Evolutionary conservation across 768 basidiomycete genomes (phyloP).

Genomic region (Brasilioporus rufonigricans): DNA sequence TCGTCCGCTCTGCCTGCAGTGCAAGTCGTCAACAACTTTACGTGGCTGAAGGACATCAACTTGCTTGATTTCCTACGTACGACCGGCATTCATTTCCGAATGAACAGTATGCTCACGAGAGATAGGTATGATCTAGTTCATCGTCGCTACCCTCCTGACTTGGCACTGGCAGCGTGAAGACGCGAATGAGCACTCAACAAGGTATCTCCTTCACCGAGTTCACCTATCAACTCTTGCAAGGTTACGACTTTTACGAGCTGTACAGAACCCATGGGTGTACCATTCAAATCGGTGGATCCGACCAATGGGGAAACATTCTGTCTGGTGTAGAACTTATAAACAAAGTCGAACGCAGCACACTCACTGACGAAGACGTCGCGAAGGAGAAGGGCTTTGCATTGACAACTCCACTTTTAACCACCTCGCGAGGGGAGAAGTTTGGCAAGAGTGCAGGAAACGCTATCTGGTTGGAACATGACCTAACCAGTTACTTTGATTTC

Average conservation of each 20-base stretch:
- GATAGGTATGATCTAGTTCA: slow-evolving; percentile 63
- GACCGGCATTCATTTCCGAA: slow-evolving; percentile 76
- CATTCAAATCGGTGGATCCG: slow-evolving; percentile 93
- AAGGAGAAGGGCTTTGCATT: slow-evolving; percentile 65
- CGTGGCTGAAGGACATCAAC: slow-evolving; percentile 74
- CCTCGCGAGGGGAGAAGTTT: slow-evolving; percentile 88
- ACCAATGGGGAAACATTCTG: slow-evolving; percentile 98
- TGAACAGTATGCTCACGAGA: slow-evolving; percentile 86
- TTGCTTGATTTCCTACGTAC: slow-evolving; percentile 82
- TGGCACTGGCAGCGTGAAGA: slow-evolving; percentile 60
- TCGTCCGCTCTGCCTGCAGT: slow-evolving; percentile 21
- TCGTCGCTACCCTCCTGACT: slow-evolving; percentile 5
- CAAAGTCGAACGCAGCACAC: slow-evolving; percentile 31
- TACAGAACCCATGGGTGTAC: slow-evolving; percentile 63
- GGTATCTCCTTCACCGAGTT: slow-evolving; percentile 99
- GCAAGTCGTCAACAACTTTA: slow-evolving; percentile 61
- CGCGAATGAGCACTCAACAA: slow-evolving; percentile 71
- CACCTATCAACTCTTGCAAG: slow-evolving; percentile 95
- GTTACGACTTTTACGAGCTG: slow-evolving; percentile 88
- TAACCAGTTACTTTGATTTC: slow-evolving; percentile 90
- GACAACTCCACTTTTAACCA: slow-evolving; percentile 93
- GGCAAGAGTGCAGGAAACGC: slow-evolving; percentile 98
- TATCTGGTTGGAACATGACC: slow-evolving; percentile 75
- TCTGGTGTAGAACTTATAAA: slow-evolving; percentile 91
- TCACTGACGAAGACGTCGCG: neutral